Base-by-base conservation (phyloP, 768 basidiomycete genomes). In the Imleria badia region DNA sequence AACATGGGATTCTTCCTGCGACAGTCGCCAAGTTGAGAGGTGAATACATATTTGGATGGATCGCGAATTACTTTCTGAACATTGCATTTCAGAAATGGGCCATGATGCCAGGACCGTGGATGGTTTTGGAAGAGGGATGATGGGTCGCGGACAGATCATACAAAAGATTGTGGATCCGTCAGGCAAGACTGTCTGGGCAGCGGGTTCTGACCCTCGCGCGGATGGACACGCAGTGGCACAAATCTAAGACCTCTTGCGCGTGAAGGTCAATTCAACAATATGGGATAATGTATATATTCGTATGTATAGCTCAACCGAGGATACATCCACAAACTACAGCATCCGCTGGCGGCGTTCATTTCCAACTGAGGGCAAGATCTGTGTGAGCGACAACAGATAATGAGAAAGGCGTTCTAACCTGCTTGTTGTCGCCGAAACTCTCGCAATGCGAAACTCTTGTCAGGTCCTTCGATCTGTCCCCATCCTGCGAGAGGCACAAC, bases 401-500 rank as follows among this genome's bases (percentile, higher is more conserved):
- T 6, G 29, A 35, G 13, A 38, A 47, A 31, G 5, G 17, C 1
- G 17, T 20, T 62, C 78, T 57, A 45, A 84, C 85, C 78, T 63
- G 84, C 82, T 77, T 86, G 84, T 53, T 76, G 73, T 38, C 79
- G 76, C 64, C 94, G 75, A 68, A 93, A 97, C 65, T 94, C 87
- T 48, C 96, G 77, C 52, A 97, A 74, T 34, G 86, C 87, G 58
- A 84, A 85, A 1, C 94, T 97, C 56, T 78, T 78, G 66, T 98
- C 96, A 22, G 83, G 81, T 0, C 93, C 96, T 22, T 75, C 77
- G 2, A 90, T 78, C 57, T 84, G 81, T 4, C 89, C 91, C 96
- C 97, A 99, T 17, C 96, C 95, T 9, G 87, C 83, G 9, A 98
- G 80, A 7, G 97, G 97, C 10, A 98, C 82, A 14, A 98, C 91